These are phyloP conservation scores for Cyclocybe aegerita DNA, from an alignment of 768 basidiomycete species.

Conservation along the genomic window DNA sequence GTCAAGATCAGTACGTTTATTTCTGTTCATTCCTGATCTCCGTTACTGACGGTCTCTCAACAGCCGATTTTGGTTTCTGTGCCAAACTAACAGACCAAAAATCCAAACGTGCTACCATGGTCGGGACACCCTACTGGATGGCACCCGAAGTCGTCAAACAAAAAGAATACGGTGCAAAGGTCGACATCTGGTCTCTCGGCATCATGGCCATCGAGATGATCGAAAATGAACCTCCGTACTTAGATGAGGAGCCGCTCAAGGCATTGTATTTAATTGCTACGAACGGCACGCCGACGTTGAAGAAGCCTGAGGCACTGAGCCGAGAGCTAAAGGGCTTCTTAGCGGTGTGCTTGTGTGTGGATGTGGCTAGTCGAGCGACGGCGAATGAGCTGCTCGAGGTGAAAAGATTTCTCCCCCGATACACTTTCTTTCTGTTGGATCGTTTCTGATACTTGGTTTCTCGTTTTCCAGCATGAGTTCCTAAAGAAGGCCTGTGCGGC, in stretches of 20 bases:
- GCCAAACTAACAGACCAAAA: slow-evolving; percentile 96
- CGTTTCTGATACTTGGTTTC: slow-evolving; percentile 6
- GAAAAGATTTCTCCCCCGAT: slow-evolving; percentile 23
- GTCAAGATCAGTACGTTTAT: slow-evolving; percentile 91
- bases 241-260: slow-evolving; percentile 94
- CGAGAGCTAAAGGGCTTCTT: slow-evolving; percentile 94
- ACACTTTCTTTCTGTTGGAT: not conserved
- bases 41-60: slow-evolving; percentile 2
- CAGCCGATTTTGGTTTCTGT: slow-evolving; percentile 97
- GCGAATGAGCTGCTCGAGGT: slow-evolving; percentile 85
- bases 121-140: slow-evolving; percentile 99
- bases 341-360: slow-evolving; percentile 97
- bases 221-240: slow-evolving; percentile 94
- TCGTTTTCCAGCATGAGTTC: slow-evolving; percentile 80
- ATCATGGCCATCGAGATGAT: slow-evolving; percentile 99
- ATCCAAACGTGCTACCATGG: slow-evolving; percentile 97
- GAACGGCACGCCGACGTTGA: slow-evolving; percentile 96
- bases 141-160: slow-evolving; percentile 98
- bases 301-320: slow-evolving; percentile 91
- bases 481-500: slow-evolving; percentile 84
- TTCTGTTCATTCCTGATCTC: not conserved
- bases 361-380: slow-evolving; percentile 90
- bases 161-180: slow-evolving; percentile 95
- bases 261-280: slow-evolving; percentile 96
- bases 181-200: slow-evolving; percentile 95